These are phyloP conservation scores for Globisporangium spinosum DNA, from an alignment of 352 stramenopile genomes.

Conservation along the genomic window DNA sequence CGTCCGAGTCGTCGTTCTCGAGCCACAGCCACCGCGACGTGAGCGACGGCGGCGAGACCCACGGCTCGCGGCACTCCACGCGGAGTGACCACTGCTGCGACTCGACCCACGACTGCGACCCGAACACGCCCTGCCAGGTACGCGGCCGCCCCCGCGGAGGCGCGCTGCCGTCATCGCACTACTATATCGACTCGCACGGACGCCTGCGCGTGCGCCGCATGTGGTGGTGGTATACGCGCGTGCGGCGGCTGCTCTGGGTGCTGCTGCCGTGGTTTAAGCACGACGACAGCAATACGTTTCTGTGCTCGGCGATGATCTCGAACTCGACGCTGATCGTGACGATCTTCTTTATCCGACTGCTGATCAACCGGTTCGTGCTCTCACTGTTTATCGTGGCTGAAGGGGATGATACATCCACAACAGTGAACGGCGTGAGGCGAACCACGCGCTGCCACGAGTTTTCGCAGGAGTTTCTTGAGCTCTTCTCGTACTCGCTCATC, in stretches of 20 bases:
- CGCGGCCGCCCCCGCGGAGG: neutral
- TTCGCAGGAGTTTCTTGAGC: slow-evolving; percentile 59
- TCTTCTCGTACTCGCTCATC: slow-evolving; percentile 59
- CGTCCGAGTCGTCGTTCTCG: slow-evolving; percentile 16
- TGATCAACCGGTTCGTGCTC: slow-evolving; percentile 48
- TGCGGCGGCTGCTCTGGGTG: slow-evolving; percentile 38
- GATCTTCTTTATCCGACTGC: slow-evolving; percentile 42
- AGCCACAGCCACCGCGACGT: slow-evolving; percentile 21
- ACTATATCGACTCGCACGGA: slow-evolving; percentile 55
- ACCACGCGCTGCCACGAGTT: slow-evolving; percentile 37
- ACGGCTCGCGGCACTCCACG: slow-evolving; percentile 24
- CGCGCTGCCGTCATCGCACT: slow-evolving; percentile 45
- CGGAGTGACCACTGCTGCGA: slow-evolving; percentile 14
- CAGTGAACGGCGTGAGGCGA: neutral
- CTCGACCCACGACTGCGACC: slow-evolving; percentile 1
- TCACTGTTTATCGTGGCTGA: slow-evolving; percentile 31
- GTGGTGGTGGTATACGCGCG: slow-evolving; percentile 59
- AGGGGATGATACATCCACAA: slow-evolving; percentile 4
- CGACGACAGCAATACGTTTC: slow-evolving; percentile 81
- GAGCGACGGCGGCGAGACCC: slow-evolving; percentile 16
- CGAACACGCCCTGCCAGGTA: neutral
- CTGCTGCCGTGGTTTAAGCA: slow-evolving; percentile 57
- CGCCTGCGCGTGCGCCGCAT: slow-evolving; percentile 43
- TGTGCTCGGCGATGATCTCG: slow-evolving; percentile 67
- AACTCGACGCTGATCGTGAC: slow-evolving; percentile 69